These are phyloP conservation scores for Sphagnum tenellum DNA, from an alignment of 225 moss, liverwort and hornwort genomes.

Conservation along the genomic window DNA sequence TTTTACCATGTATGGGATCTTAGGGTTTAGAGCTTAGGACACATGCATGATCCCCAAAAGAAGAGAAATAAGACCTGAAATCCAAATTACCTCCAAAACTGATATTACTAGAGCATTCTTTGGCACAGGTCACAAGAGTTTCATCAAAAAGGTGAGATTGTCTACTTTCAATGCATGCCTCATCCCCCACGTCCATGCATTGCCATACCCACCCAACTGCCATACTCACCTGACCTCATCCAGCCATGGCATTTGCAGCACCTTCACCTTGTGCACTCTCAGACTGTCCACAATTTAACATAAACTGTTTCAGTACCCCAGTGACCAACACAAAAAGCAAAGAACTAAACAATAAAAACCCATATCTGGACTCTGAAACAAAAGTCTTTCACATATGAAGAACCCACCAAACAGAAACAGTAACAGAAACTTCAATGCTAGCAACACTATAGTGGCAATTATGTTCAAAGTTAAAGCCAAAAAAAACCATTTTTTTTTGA, in stretches of 20 bases:
- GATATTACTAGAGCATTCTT: no score
- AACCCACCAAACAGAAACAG: not conserved
- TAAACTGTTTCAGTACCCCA: not conserved
- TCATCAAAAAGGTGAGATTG: not conserved
- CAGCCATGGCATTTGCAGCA: slow-evolving; percentile 27
- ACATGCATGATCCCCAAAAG: no score
- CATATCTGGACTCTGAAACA: not conserved
- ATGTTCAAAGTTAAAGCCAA: not conserved
- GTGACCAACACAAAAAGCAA: no score
- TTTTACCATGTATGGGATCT: no score
- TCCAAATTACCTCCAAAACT: no score
- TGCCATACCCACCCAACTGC: slow-evolving; percentile 22
- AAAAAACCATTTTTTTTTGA: not conserved
- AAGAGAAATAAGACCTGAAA: no score
- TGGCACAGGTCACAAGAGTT: no score
- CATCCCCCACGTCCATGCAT: slow-evolving; percentile 26
- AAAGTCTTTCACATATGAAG: not conserved
- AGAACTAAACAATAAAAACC: not conserved
- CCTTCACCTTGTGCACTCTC: slow-evolving; percentile 47
- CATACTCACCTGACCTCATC: slow-evolving; percentile 46
- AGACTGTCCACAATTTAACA: slow-evolving; percentile 17
- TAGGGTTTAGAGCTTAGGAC: no score
- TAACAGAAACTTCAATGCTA: not conserved
- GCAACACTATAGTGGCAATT: not conserved
- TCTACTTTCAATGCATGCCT: slow-evolving; percentile 47